Percentiles rank a stretch among this genome's conserved stretches.
Evolutionary conservation across 495 filamentous ascomycete genomes (phyloP).

Genomic region (Tuber aestivum): DNA sequence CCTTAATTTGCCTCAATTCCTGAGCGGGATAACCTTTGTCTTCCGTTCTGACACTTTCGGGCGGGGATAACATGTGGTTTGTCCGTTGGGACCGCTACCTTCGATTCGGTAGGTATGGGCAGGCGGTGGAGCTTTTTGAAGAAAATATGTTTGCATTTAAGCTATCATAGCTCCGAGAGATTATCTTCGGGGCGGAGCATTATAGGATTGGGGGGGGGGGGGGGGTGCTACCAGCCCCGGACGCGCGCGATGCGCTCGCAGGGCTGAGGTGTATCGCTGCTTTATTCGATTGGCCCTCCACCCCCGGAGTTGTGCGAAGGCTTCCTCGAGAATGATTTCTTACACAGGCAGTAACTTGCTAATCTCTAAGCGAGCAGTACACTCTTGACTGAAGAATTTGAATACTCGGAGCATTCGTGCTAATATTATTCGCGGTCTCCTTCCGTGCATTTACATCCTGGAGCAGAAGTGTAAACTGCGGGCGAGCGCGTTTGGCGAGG

Average conservation of each 20-base stretch:
- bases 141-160: background rate
- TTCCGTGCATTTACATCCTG: background rate
- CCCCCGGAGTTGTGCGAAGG: background rate
- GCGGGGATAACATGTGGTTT: background rate
- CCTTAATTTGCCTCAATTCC: background rate
- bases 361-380: background rate
- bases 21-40: background rate
- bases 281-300: background rate
- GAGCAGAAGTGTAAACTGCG: background rate
- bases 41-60: background rate
- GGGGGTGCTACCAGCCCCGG: background rate
- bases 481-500: background rate
- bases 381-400: background rate
- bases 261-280: background rate
- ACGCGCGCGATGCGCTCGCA: background rate
- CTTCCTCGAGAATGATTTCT: background rate
- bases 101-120: background rate
- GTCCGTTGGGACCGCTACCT: background rate
- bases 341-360: background rate
- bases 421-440: background rate
- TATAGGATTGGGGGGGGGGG: background rate
- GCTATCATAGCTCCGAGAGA: background rate
- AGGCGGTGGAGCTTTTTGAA: no score
- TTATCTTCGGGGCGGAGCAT: no score
- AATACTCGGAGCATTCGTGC: background rate